phyloP scores from a whole-genome alignment of 768 basidiomycete genomes.

The Leccinum aurantiacum region DNA sequence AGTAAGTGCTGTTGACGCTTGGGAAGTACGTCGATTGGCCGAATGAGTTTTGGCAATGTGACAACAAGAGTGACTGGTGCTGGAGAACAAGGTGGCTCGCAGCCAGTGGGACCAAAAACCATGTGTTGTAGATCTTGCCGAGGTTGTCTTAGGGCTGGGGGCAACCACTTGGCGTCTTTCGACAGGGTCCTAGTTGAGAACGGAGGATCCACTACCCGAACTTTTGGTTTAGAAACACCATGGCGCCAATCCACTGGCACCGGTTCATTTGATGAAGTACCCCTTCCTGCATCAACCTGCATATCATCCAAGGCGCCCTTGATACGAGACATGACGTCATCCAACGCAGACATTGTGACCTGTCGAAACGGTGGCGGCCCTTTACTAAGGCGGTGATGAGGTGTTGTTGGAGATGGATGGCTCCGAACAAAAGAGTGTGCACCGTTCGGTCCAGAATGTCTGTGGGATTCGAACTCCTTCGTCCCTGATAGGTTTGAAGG shows the following conservation, averaged over 20 bases:
- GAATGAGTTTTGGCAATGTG: slow-evolving; percentile 47
- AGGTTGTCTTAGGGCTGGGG: slow-evolving; percentile 49
- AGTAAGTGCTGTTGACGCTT: slow-evolving; percentile 49
- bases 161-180: slow-evolving; percentile 53
- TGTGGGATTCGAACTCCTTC: slow-evolving; percentile 22
- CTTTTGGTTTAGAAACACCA: slow-evolving; percentile 22
- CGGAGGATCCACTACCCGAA: slow-evolving; percentile 19
- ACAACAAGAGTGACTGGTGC: slow-evolving; percentile 42
- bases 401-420: slow-evolving; percentile 16
- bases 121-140: slow-evolving; percentile 42
- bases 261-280: slow-evolving; percentile 14
- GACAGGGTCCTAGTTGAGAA: slow-evolving; percentile 17
- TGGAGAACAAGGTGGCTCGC: slow-evolving; percentile 50
- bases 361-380: slow-evolving; percentile 40
- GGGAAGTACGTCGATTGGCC: slow-evolving; percentile 43
- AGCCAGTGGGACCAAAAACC: slow-evolving; percentile 45
- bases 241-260: slow-evolving; percentile 23
- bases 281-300: slow-evolving; percentile 46
- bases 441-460: slow-evolving; percentile 22
- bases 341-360: slow-evolving; percentile 67
- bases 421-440: slow-evolving; percentile 13
- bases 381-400: slow-evolving; percentile 26
- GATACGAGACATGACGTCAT: slow-evolving; percentile 84
- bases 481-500: slow-evolving; percentile 7
- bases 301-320: slow-evolving; percentile 75